phyloP scores from a whole-genome alignment of 257 asterid species.

The Salvia miltiorrhiza region DNA sequence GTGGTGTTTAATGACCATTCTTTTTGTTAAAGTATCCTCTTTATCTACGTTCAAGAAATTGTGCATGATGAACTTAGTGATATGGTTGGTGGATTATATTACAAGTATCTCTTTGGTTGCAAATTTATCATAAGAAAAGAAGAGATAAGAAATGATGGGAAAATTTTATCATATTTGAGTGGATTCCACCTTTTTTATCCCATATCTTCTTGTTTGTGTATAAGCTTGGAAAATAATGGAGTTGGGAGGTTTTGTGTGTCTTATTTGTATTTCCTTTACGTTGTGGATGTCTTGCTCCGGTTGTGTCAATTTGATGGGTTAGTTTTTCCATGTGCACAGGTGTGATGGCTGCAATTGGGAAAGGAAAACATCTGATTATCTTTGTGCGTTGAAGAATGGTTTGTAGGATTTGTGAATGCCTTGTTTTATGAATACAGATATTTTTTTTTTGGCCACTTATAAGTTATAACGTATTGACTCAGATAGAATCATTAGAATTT shows the following conservation, averaged over 20 bases:
- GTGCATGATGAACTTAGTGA: neutral
- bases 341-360: slow-evolving; percentile 40
- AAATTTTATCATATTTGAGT: too few relatives aligned
- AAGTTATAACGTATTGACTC: neutral
- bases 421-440: slow-evolving; percentile 16
- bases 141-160: too few relatives aligned
- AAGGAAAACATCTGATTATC: slow-evolving; percentile 39
- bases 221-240: neutral
- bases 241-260: neutral
- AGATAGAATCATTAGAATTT: slow-evolving; percentile 13
- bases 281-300: slow-evolving; percentile 21
- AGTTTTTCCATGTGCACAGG: slow-evolving; percentile 39
- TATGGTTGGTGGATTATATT: slow-evolving; percentile 8
- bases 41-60: neutral
- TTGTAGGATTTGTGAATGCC: slow-evolving; percentile 24
- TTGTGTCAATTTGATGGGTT: slow-evolving; percentile 47
- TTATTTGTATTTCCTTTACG: neutral
- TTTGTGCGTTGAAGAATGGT: slow-evolving; percentile 42
- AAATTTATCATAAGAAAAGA: too few relatives aligned
- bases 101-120: neutral
- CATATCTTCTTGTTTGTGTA: neutral
- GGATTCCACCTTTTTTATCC: too few relatives aligned
- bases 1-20: neutral
- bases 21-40: neutral
- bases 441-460: neutral